phyloP scores from a whole-genome alignment of 192 early-diverging fungal species.

The Entomortierella beljakovae region DNA sequence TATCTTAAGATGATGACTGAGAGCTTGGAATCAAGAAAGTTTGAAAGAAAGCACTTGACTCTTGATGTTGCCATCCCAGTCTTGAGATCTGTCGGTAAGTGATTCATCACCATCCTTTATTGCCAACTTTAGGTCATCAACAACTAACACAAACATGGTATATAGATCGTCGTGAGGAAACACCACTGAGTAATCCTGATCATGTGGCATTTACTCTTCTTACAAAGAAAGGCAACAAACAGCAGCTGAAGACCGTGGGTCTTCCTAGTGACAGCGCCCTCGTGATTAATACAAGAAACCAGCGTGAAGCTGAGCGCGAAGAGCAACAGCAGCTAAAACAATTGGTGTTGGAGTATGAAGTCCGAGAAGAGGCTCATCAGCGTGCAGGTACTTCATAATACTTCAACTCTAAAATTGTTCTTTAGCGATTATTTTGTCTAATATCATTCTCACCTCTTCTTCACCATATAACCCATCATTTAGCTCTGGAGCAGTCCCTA shows the following conservation, averaged over 20 bases:
- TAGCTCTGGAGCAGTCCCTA: slow-evolving; percentile 43
- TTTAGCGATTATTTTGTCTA: neutral
- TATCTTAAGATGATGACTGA: slow-evolving; percentile 94
- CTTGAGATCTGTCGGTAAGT: slow-evolving; percentile 62
- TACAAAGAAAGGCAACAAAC: slow-evolving; percentile 89
- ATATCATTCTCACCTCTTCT: neutral
- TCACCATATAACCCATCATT: neutral
- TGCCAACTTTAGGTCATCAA: slow-evolving; percentile 48
- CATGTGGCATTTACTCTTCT: slow-evolving; percentile 83
- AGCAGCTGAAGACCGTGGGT: slow-evolving; percentile 80
- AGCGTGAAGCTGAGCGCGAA: slow-evolving; percentile 88
- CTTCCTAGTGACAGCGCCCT: slow-evolving; percentile 86
- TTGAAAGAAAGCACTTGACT: slow-evolving; percentile 77
- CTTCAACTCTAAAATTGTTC: slow-evolving; percentile 1
- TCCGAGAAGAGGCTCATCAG: slow-evolving; percentile 72
- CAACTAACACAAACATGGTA: no score
- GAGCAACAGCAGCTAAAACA: slow-evolving; percentile 93
- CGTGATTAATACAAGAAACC: slow-evolving; percentile 82
- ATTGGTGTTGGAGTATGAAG: slow-evolving; percentile 92
- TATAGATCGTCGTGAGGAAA: slow-evolving; percentile 50
- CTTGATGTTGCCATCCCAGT: slow-evolving; percentile 94
- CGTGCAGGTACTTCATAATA: slow-evolving; percentile 56
- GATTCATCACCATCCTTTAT: slow-evolving; percentile 13
- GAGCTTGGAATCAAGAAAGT: slow-evolving; percentile 84
- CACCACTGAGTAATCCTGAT: slow-evolving; percentile 41